Evolutionary conservation across 345 rosid species (phyloP), one percentile per base, ranked within the genome.

Genomic region (Eucalyptus victrix): DNA sequence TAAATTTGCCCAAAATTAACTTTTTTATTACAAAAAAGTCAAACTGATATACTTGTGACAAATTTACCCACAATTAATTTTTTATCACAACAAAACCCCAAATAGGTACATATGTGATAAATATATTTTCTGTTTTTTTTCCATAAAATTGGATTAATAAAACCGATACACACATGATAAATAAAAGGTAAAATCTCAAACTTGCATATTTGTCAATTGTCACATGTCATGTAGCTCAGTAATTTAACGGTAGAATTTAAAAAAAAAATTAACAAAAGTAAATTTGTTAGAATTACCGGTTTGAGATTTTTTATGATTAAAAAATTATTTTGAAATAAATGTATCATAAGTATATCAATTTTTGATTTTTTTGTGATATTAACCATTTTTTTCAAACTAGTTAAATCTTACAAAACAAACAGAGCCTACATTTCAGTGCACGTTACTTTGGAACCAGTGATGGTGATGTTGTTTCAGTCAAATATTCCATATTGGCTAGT

Each of bases 301-400:
- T 0, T 53, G 1, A 53, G 58, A 0, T 53, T 53, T 53, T 51
- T 19, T 53, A 8, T 53, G 11, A 53, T 53, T 53, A 19, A 53
- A 19, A 53, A 19, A 53, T 19, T 53, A 53, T 0, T 53, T 53
- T 19, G 4, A 19, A 53, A 0, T 53, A 19, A 53, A 53, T 53
- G 8, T 21, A 2, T 53, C 0, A 21, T 1, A 19, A 53, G 0
- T 53, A 19, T 53, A 53, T 19, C 0, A 19, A 0, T 53, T 53
- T 53, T 19, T 19, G 0, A 0, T 19, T 53, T 19, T 53, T 53
- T 3, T 0, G 2, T 53, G 24, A 53, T 53, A 21, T 53, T 53
- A 21, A 69, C 2, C 23, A 0, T 0, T 69, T 72, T 72, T 34
- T 37, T 56, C 30, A 69, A 34, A 9, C 24, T 40, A 69, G 21